Percentiles rank a stretch among this genome's conserved stretches.
phyloP scores from a whole-genome alignment of 2,329 filamentous ascomycete genomes.

The Tympanopsis confertula region DNA sequence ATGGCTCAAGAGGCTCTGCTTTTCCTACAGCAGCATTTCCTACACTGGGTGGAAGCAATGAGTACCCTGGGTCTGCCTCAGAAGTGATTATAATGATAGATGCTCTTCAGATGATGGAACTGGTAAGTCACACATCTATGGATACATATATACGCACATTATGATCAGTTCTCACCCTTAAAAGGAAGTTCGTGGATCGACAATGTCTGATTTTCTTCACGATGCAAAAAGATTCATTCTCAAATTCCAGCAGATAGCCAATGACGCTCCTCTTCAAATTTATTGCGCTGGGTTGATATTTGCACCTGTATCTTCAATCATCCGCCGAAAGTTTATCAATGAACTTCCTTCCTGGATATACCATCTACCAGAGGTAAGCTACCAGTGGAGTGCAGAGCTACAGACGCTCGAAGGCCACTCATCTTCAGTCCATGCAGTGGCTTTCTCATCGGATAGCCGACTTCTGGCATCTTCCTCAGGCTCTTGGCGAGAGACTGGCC shows the following conservation, averaged over 20 bases:
- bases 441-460: constrained; percentile 5
- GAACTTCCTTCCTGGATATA: constrained; percentile 2
- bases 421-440: constrained; percentile 7
- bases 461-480: not conserved
- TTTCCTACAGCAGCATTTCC: constrained; percentile 10
- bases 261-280: constrained; percentile 18
- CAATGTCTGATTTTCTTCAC: not conserved
- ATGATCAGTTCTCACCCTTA: not conserved
- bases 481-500: not conserved
- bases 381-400: constrained; percentile 9
- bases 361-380: not conserved
- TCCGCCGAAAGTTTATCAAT: constrained; percentile 5
- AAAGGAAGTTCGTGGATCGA: no score
- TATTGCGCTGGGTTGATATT: constrained; percentile 20
- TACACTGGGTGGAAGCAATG: constrained; percentile 14
- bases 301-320: constrained; percentile 11
- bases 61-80: constrained; percentile 8
- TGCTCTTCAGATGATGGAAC: constrained; percentile 5
- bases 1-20: constrained; percentile 2
- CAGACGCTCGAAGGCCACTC: constrained; percentile 12
- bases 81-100: constrained; percentile 8
- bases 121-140: constrained; percentile 2
- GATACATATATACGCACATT: no score
- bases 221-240: not conserved
- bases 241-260: constrained; percentile 9